Evolutionary conservation across 768 basidiomycete genomes (phyloP).

Genomic region (Lanmaoa rubissima): DNA sequence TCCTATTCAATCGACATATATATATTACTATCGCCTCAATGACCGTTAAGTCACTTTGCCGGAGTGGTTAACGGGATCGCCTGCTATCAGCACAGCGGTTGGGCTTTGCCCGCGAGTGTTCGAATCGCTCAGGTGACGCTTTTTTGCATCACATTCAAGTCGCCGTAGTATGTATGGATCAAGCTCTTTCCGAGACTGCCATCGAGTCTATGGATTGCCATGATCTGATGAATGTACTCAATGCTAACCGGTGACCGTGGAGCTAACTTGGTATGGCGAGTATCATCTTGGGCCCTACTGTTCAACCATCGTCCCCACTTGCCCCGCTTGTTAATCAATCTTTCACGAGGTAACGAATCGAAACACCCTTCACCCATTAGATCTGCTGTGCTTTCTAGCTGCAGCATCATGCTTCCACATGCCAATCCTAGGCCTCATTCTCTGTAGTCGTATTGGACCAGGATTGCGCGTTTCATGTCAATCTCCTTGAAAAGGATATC

Average conservation of each 20-base stretch:
- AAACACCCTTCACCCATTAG: not conserved
- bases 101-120: conserved; percentile 62
- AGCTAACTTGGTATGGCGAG: not conserved
- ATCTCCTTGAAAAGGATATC: not conserved
- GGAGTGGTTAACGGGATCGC: conserved; percentile 92
- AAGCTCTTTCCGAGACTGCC: not conserved
- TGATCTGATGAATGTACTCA: no score
- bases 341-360: not conserved
- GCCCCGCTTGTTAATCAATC: not conserved
- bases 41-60: conserved; percentile 69
- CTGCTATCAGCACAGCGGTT: conserved; percentile 61
- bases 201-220: not conserved
- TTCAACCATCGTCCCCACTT: not conserved
- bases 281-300: not conserved
- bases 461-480: not conserved
- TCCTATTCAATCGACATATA: no score
- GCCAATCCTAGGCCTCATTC: not conserved
- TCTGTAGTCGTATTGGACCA: not conserved
- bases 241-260: not conserved
- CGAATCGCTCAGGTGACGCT: conserved; percentile 61
- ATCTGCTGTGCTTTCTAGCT: not conserved
- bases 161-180: no score
- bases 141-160: conserved; percentile 27
- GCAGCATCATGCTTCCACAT: not conserved
- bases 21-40: not conserved